Percentiles rank a stretch among this genome's conserved stretches.
These are phyloP conservation scores for Melampsora larici-populina DNA, from an alignment of 1,284 basidiomycete species.

Conservation along the genomic window DNA sequence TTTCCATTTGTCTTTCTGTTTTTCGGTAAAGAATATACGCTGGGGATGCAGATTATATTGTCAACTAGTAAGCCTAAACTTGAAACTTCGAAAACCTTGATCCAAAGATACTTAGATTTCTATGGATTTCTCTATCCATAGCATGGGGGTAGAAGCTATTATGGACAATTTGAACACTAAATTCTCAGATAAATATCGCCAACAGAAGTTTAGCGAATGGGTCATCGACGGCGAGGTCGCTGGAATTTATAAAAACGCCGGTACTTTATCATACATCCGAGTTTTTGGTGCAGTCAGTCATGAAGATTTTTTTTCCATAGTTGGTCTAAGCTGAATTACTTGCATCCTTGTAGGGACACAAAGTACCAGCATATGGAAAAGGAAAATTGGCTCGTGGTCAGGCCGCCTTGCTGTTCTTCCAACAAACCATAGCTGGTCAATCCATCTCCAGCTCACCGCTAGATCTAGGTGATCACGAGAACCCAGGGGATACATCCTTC, in stretches of 20 bases:
- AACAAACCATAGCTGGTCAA: constrained; percentile 11
- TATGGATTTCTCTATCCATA: neutral
- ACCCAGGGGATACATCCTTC: too few species aligned
- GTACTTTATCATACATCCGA: constrained; percentile 19
- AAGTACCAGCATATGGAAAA: constrained; percentile 36
- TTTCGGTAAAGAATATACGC: constrained; percentile 14
- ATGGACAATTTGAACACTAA: constrained; percentile 11
- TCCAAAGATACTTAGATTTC: neutral
- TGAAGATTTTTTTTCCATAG: too few species aligned
- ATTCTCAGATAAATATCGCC: neutral
- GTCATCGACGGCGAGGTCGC: constrained; percentile 15
- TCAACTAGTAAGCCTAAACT: constrained; percentile 29
- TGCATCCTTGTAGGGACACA: constrained; percentile 13
- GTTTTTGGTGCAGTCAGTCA: constrained; percentile 28
- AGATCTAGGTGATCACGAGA: too few species aligned
- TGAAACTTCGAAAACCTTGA: neutral
- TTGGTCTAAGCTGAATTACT: neutral
- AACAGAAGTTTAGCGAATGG: constrained; percentile 20
- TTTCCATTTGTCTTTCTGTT: neutral
- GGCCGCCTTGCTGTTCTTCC: constrained; percentile 27
- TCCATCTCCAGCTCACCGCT: neutral
- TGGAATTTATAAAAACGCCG: constrained; percentile 15
- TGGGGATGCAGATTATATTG: constrained; percentile 35
- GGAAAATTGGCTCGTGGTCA: constrained; percentile 11
- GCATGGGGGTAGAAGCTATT: constrained; percentile 28